Conservation (phyloP, 2,329 filamentous ascomycete species). For the Rosellinia necatrix region DNA sequence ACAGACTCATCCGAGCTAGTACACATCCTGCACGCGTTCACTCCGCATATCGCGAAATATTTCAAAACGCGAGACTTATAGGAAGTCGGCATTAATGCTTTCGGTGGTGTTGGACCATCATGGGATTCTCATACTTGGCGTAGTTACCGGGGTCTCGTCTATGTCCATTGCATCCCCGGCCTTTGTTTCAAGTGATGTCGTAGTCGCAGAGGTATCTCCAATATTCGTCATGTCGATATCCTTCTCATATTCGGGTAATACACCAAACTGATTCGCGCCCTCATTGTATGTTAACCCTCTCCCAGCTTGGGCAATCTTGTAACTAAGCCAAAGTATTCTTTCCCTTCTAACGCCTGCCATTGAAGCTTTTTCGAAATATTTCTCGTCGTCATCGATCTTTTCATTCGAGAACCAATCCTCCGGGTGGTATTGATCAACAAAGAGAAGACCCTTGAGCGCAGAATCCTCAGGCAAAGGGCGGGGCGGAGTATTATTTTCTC, state of each 20-base stretch:
- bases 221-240: constrained; percentile 30
- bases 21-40: too few relatives aligned
- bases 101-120: not conserved
- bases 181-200: too few relatives aligned
- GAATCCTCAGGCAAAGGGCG: constrained; percentile 72
- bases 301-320: constrained; percentile 48
- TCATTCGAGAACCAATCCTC: constrained; percentile 61
- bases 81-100: not conserved
- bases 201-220: constrained; percentile 9
- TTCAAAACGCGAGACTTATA: too few relatives aligned
- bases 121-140: not conserved
- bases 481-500: constrained; percentile 48
- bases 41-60: too few relatives aligned
- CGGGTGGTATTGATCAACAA: constrained; percentile 63
- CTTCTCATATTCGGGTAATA: constrained; percentile 45
- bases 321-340: constrained; percentile 63
- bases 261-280: constrained; percentile 45
- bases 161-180: constrained; percentile 19
- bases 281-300: constrained; percentile 54
- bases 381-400: constrained; percentile 69
- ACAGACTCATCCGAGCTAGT: too few relatives aligned
- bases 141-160: constrained; percentile 6
- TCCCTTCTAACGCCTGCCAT: constrained; percentile 62
- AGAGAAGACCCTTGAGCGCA: constrained; percentile 66
- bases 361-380: constrained; percentile 64